These are phyloP conservation scores for Aeminium ludgeri DNA, from an alignment of 495 filamentous ascomycete species.

Conservation along the genomic window DNA sequence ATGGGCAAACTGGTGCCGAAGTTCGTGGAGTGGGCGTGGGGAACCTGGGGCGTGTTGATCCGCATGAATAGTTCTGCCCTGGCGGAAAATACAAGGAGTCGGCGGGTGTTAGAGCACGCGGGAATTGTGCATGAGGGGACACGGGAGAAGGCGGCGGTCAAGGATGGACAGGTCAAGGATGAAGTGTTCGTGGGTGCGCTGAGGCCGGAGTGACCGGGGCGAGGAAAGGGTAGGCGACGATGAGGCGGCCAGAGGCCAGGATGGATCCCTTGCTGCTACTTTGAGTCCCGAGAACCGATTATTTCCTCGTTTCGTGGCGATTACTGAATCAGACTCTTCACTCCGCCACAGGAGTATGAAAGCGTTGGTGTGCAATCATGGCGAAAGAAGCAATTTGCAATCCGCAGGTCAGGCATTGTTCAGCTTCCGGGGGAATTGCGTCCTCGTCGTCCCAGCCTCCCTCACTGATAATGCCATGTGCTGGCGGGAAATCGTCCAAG, in stretches of 20 bases:
- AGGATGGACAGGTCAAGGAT: conserved; percentile 14
- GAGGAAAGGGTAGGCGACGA: too few species aligned
- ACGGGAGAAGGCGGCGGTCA: conserved; percentile 16
- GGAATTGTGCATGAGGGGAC: conserved; percentile 20
- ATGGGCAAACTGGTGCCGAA: conserved; percentile 14
- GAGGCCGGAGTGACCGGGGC: conserved; percentile 7
- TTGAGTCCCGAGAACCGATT: too few species aligned
- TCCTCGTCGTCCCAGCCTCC: conserved; percentile 30
- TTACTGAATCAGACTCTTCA: too few species aligned
- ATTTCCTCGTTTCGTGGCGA: neutral
- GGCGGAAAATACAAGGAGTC: conserved; percentile 19
- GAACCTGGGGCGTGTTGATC: conserved; percentile 11
- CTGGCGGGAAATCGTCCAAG: conserved; percentile 6
- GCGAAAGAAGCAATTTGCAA: conserved; percentile 55
- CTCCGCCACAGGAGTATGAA: conserved; percentile 31
- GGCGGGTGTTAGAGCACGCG: conserved; percentile 15
- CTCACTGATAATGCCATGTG: conserved; percentile 9
- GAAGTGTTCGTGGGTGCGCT: conserved; percentile 7
- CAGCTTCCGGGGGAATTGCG: conserved; percentile 18
- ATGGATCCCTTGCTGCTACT: too few species aligned
- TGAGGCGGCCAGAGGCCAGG: too few species aligned
- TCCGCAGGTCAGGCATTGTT: conserved; percentile 41
- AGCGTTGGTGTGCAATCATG: conserved; percentile 52
- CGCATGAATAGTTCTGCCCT: conserved; percentile 14
- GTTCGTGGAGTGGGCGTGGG: conserved; percentile 19